These are phyloP conservation scores for Thalassiosira profunda DNA, from an alignment of 108 stramenopile species.

Conservation along the genomic window DNA sequence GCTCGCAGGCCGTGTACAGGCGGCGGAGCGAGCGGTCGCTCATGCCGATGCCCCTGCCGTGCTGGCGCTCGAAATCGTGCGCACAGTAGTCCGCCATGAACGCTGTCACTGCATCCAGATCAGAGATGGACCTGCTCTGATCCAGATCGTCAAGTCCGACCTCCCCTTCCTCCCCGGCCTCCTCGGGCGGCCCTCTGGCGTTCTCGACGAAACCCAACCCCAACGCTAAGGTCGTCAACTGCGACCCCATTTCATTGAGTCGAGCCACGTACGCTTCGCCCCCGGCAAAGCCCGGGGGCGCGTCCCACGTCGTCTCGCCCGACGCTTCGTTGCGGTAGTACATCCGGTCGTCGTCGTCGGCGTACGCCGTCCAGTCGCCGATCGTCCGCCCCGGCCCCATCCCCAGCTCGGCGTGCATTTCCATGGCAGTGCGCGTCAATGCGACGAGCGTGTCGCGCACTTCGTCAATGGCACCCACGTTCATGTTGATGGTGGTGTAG, in stretches of 20 bases:
- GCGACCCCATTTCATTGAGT: background rate
- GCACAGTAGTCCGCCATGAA: constrained; percentile 97
- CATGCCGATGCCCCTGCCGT: constrained; percentile 89
- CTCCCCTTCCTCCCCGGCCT: background rate
- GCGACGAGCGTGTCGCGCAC: too few species aligned
- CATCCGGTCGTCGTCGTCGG: too few species aligned
- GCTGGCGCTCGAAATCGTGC: constrained; percentile 96
- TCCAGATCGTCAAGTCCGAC: background rate
- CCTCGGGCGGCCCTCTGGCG: background rate
- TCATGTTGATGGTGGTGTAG: too few species aligned
- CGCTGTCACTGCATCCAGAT: too few species aligned
- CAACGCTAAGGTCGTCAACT: too few species aligned
- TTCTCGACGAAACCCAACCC: too few species aligned
- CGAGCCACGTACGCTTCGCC: background rate
- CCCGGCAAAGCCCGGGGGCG: constrained; percentile 28
- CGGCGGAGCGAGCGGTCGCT: constrained; percentile 99
- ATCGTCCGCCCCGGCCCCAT: too few species aligned
- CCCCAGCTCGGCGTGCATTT: too few species aligned
- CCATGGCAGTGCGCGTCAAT: too few species aligned
- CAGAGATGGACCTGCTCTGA: too few species aligned
- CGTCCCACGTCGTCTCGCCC: constrained; percentile 42
- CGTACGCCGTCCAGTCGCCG: too few species aligned
- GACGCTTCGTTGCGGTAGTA: constrained; percentile 43
- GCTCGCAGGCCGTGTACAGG: constrained; percentile 99
- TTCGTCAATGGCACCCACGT: too few species aligned